phyloP scores from a whole-genome alignment of 179 eudicot species.

The Nepenthes alata region DNA sequence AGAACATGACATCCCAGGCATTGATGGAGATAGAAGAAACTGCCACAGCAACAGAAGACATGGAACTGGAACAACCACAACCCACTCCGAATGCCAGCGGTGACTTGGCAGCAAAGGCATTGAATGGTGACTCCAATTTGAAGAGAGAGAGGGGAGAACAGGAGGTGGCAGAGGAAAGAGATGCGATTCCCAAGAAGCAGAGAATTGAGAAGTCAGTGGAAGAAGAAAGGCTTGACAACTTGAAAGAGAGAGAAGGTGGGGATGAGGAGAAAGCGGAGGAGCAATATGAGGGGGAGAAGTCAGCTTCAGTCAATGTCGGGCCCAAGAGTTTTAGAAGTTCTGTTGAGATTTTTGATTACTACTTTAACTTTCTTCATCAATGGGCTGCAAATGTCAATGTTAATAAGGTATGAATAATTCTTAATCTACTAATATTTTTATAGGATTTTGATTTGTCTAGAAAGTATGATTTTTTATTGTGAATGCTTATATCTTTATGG shows the following conservation, averaged over 20 bases:
- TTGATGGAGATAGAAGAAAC: slow-evolving; percentile 10
- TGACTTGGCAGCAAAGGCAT: slow-evolving; percentile 1
- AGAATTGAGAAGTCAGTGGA: slow-evolving; percentile 53
- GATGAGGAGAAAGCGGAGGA: slow-evolving; percentile 12
- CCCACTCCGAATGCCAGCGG: background rate
- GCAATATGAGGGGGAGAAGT: slow-evolving; percentile 9
- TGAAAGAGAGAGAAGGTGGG: slow-evolving; percentile 7
- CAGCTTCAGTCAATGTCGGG: slow-evolving; percentile 42
- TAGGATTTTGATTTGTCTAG: no score
- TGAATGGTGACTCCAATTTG: slow-evolving; percentile 13
- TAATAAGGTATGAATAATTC: slow-evolving; percentile 41
- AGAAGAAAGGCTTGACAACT: slow-evolving; percentile 30
- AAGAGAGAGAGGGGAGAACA: slow-evolving; percentile 44
- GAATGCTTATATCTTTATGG: no score
- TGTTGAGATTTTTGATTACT: slow-evolving; percentile 70
- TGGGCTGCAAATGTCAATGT: slow-evolving; percentile 49
- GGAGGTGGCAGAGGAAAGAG: slow-evolving; percentile 14
- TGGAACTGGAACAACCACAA: slow-evolving; percentile 22
- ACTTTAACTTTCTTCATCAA: slow-evolving; percentile 46
- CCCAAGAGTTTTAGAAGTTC: slow-evolving; percentile 49
- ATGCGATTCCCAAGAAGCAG: slow-evolving; percentile 36
- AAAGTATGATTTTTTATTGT: no score
- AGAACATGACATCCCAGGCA: slow-evolving; percentile 24
- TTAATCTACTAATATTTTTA: no score
- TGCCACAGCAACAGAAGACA: slow-evolving; percentile 16